Conservation (phyloP, 768 basidiomycete species). For the Xerocomus brunneocitrinus region DNA sequence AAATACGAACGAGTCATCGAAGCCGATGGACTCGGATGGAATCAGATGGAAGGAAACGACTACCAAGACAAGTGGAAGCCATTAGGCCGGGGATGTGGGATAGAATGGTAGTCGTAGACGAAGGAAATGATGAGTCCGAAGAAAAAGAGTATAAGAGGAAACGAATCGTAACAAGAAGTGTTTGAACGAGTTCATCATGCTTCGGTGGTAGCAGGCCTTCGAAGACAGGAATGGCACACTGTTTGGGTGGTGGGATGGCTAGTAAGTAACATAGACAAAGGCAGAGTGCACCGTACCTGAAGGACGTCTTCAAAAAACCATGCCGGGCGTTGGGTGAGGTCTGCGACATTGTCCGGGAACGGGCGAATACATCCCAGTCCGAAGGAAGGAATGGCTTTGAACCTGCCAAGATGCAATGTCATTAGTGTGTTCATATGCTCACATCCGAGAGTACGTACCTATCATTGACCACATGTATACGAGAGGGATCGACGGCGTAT, state of each 20-base stretch:
- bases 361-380: background rate
- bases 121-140: no score
- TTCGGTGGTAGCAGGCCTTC: background rate
- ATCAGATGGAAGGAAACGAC: no score
- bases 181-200: no score
- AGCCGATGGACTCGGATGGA: no score
- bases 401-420: background rate
- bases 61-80: no score
- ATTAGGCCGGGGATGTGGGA: no score
- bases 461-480: background rate
- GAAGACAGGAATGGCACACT: background rate
- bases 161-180: no score
- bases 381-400: background rate
- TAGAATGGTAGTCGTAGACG: no score
- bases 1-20: no score
- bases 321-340: background rate
- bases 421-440: no score
- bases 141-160: no score
- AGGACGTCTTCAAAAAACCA: background rate
- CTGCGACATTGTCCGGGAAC: background rate
- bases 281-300: background rate
- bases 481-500: background rate
- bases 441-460: background rate
- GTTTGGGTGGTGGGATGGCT: background rate
- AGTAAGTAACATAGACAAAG: background rate